A percentile compares a stretch with the other conserved stretches of the same genome.
Conservation (phyloP, 345 rosid species). For the Ceriops tagal region DNA sequence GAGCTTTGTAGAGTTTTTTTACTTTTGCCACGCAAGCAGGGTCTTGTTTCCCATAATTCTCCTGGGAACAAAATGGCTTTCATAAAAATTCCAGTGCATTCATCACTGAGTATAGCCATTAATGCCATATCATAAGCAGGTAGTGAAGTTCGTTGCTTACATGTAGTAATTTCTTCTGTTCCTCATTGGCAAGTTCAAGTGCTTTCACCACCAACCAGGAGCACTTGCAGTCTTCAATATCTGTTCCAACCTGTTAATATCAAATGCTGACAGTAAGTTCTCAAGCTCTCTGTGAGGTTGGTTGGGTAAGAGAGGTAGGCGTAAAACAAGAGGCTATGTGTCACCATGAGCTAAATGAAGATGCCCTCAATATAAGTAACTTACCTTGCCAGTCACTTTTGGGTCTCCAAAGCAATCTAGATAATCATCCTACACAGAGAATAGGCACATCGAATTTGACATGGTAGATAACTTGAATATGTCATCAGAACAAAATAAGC, state of each 20-base stretch:
- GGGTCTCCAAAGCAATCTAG: slow-evolving; percentile 84
- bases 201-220: slow-evolving; percentile 88
- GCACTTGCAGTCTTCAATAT: slow-evolving; percentile 85
- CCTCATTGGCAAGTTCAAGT: slow-evolving; percentile 56
- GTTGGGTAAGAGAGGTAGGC: not conserved
- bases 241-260: slow-evolving; percentile 64
- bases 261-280: not conserved
- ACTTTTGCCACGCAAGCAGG: slow-evolving; percentile 25
- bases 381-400: slow-evolving; percentile 68
- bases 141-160: slow-evolving; percentile 30
- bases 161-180: slow-evolving; percentile 54
- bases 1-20: slow-evolving; percentile 17
- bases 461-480: not conserved
- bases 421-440: slow-evolving; percentile 61
- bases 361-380: not conserved
- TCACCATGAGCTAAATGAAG: not conserved
- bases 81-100: not conserved
- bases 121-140: no score
- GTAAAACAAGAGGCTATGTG: not conserved
- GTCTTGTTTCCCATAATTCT: slow-evolving; percentile 28
- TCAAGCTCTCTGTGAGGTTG: not conserved
- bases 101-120: not conserved
- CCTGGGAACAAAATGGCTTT: slow-evolving; percentile 9
- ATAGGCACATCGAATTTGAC: slow-evolving; percentile 1
- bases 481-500: not conserved